A percentile compares a stretch with the other conserved stretches of the same genome.
These are phyloP conservation scores for Xenoacremonium recifei DNA, from an alignment of 2,329 filamentous ascomycete species.

Conservation along the genomic window DNA sequence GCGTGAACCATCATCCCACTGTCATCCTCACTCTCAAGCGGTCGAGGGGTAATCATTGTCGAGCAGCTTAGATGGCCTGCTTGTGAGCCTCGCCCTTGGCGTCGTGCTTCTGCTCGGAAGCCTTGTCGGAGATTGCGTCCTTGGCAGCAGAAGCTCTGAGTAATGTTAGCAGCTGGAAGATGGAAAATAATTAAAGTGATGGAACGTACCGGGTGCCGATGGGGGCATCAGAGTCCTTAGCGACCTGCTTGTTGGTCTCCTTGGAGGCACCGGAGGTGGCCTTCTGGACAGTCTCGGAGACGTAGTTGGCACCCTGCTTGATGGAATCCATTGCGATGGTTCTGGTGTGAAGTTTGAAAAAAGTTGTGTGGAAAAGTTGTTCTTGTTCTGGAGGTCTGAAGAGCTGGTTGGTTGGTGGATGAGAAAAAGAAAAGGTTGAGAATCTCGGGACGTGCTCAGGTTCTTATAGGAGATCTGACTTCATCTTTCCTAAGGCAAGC, in stretches of 20 bases:
- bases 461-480: constrained; percentile 19
- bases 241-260: constrained; percentile 68
- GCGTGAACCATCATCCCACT: too few relatives aligned
- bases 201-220: constrained; percentile 50
- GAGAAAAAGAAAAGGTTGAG: constrained; percentile 1
- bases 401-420: constrained; percentile 23
- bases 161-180: constrained; percentile 9
- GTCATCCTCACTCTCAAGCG: not conserved
- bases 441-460: constrained; percentile 1
- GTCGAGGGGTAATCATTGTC: not conserved
- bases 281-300: constrained; percentile 61
- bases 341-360: constrained; percentile 15
- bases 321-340: constrained; percentile 48
- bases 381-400: constrained; percentile 3
- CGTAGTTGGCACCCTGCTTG: constrained; percentile 66
- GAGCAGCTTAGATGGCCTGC: constrained; percentile 33
- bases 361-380: constrained; percentile 5
- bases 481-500: not conserved
- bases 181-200: not conserved
- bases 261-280: constrained; percentile 56
- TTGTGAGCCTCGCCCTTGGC: constrained; percentile 42
- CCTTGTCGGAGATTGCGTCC: constrained; percentile 48
- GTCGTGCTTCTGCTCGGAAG: constrained; percentile 38
- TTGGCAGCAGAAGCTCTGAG: constrained; percentile 46
- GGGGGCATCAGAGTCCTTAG: constrained; percentile 57